phyloP scores from a whole-genome alignment of 75 land plant genomes.

The Pinus albicaulis region DNA sequence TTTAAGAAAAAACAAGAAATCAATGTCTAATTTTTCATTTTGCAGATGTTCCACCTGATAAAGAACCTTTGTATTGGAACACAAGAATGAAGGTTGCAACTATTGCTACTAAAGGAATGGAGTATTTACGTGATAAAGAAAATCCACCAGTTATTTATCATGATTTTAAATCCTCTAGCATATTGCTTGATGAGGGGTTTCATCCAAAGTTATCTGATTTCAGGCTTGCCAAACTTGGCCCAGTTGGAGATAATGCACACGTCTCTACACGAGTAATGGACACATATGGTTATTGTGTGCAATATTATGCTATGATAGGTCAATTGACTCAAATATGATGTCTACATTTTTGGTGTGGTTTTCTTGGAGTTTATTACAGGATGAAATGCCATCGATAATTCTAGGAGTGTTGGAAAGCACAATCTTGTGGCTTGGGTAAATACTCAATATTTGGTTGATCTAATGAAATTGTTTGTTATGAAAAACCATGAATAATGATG shows the following conservation, averaged over 20 bases:
- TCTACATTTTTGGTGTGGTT: conserved; percentile 57
- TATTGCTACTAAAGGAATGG: conserved; percentile 81
- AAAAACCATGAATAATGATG: conserved; percentile 1
- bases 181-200: conserved; percentile 69
- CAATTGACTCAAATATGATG: conserved; percentile 49
- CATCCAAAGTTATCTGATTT: conserved; percentile 84
- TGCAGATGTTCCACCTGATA: conserved; percentile 77
- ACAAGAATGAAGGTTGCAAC: conserved; percentile 95
- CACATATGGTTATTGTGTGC: conserved; percentile 88
- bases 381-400: conserved; percentile 52
- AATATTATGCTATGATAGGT: conserved; percentile 88
- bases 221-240: conserved; percentile 84
- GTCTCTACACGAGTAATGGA: conserved; percentile 88
- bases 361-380: conserved; percentile 50
- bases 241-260: conserved; percentile 90
- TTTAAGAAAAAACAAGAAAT: not conserved
- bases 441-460: not conserved
- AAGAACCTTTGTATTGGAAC: conserved; percentile 86
- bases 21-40: not conserved
- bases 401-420: conserved; percentile 50
- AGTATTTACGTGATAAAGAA: conserved; percentile 82
- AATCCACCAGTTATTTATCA: conserved; percentile 83
- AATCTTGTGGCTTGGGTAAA: conserved; percentile 62
- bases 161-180: conserved; percentile 81
- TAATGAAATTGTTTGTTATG: not conserved